These are phyloP conservation scores for Bathelium albidoporum DNA, from an alignment of 495 filamentous ascomycete species.

Conservation along the genomic window DNA sequence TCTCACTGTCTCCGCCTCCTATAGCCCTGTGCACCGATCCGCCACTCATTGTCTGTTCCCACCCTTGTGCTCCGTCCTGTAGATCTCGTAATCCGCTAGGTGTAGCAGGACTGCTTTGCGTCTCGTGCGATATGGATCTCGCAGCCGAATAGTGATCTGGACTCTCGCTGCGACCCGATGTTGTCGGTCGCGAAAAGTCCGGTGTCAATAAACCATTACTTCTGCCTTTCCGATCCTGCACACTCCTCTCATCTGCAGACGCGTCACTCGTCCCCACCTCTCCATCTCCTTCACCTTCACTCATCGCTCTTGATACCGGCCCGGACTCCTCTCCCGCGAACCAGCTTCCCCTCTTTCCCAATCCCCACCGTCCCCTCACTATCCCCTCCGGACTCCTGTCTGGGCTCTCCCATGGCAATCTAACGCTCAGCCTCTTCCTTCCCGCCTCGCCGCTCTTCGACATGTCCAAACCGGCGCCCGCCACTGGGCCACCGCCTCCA, in stretches of 20 bases:
- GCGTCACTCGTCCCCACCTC: background rate
- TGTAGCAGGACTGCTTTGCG: constrained; percentile 27
- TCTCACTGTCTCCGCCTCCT: background rate
- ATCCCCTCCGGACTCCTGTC: background rate
- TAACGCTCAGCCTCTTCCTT: constrained; percentile 8
- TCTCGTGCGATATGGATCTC: constrained; percentile 8
- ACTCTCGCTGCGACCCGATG: background rate
- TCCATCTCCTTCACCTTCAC: constrained; percentile 3
- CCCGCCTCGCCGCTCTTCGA: constrained; percentile 13
- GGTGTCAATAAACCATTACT: background rate
- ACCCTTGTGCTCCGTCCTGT: constrained; percentile 2
- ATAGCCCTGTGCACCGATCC: background rate
- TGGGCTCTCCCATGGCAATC: background rate
- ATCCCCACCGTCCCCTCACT: background rate
- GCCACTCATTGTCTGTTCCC: background rate
- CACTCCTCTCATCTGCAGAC: constrained; percentile 3
- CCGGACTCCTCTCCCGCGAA: background rate
- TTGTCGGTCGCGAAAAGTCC: background rate
- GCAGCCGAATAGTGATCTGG: background rate
- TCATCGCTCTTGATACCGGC: background rate
- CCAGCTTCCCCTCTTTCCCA: constrained; percentile 2
- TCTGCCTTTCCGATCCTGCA: background rate
- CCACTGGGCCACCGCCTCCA: constrained; percentile 8
- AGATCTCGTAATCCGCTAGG: constrained; percentile 22
- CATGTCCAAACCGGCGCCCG: constrained; percentile 22